Conservation (phyloP, 177 flowering plant genomes). For the Vitis hybrid region DNA sequence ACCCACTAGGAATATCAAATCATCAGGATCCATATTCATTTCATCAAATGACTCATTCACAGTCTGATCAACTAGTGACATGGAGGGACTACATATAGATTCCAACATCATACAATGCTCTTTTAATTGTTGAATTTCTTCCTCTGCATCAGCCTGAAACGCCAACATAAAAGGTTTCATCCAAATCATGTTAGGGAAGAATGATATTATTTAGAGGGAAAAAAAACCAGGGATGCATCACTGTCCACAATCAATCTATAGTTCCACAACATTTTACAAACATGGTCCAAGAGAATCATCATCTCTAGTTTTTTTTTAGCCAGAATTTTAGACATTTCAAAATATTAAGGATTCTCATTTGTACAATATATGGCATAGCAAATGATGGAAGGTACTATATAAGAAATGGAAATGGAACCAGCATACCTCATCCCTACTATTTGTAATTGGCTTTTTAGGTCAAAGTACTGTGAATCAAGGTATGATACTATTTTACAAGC, state of each 20-base stretch:
- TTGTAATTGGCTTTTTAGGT: too few relatives aligned
- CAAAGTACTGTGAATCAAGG: too few relatives aligned
- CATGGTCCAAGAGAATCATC: too few relatives aligned
- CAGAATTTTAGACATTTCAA: too few relatives aligned
- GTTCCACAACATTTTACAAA: neutral
- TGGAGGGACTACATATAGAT: conserved; percentile 19
- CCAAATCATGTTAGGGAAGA: neutral
- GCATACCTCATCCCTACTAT: too few relatives aligned
- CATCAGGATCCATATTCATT: conserved; percentile 23
- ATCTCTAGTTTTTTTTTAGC: too few relatives aligned
- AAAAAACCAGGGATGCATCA: too few relatives aligned
- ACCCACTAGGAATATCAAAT: conserved; percentile 57
- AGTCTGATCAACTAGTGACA: conserved; percentile 7
- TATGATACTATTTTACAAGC: too few relatives aligned
- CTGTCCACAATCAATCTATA: neutral
- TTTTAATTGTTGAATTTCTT: conserved; percentile 47
- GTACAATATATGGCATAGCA: too few relatives aligned
- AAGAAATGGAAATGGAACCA: too few relatives aligned
- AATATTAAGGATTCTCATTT: too few relatives aligned
- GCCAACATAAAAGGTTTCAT: conserved; percentile 1
- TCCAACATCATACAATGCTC: conserved; percentile 36
- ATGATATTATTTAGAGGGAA: neutral
- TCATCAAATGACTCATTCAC: conserved; percentile 13
- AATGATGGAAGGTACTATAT: too few relatives aligned
- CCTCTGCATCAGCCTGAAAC: conserved; percentile 54